phyloP scores from a whole-genome alignment of 306 rosid genomes.

The Malus orientalis region DNA sequence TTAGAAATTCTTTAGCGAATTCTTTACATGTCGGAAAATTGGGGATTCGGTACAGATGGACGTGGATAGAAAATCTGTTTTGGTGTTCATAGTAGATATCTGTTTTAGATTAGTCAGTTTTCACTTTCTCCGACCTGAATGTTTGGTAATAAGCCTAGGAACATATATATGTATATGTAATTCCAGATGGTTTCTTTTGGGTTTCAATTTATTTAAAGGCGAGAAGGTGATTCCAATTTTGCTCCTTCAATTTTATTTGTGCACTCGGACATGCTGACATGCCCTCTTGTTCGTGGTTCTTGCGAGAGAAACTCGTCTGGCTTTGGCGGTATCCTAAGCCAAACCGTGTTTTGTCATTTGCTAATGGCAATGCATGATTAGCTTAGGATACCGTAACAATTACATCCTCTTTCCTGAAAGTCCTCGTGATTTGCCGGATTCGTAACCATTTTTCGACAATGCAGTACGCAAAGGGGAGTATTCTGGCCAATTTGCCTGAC shows the following conservation, averaged over 20 bases:
- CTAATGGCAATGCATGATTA: neutral
- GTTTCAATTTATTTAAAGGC: neutral
- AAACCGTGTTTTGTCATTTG: too few relatives aligned
- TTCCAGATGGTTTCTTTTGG: neutral
- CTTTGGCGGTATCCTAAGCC: neutral
- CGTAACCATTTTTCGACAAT: too few relatives aligned
- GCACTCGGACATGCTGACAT: neutral
- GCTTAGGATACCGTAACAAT: neutral
- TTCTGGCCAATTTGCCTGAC: neutral
- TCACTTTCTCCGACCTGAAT: conserved; percentile 4
- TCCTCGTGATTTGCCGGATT: too few relatives aligned
- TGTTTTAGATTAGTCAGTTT: conserved; percentile 20
- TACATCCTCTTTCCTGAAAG: too few relatives aligned
- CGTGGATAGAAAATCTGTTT: conserved; percentile 7
- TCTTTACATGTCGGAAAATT: conserved; percentile 34
- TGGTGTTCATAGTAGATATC: conserved; percentile 20
- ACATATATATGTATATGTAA: conserved; percentile 4
- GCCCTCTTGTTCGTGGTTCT: neutral
- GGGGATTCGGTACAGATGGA: conserved; percentile 28
- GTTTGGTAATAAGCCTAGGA: conserved; percentile 11
- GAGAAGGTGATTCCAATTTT: conserved; percentile 6
- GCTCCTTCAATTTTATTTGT: neutral
- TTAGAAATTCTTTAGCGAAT: conserved; percentile 4
- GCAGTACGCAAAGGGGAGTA: too few relatives aligned
- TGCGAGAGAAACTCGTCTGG: neutral